These are phyloP conservation scores for Erodium chrysanthum DNA, from an alignment of 441 rosid species.

Conservation along the genomic window DNA sequence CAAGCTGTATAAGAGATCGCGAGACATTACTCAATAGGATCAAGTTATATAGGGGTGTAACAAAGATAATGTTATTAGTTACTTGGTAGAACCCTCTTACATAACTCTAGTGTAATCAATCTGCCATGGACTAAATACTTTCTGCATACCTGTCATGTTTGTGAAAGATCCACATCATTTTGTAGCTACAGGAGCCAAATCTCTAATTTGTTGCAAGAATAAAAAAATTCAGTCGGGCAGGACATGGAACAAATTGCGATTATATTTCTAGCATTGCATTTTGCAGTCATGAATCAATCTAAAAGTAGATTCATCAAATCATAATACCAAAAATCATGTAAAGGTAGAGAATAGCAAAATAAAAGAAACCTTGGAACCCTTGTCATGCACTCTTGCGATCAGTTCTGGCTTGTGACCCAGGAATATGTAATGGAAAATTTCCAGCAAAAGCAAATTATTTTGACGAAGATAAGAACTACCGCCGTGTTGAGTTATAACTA, in stretches of 20 bases:
- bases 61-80: not conserved
- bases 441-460: conserved; percentile 77
- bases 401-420: conserved; percentile 73
- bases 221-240: not conserved
- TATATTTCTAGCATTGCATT: not conserved
- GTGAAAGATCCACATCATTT: not conserved
- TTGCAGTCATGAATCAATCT: not conserved
- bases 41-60: conserved; percentile 1
- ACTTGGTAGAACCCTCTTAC: not conserved
- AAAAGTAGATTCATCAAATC: not conserved
- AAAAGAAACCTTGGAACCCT: conserved; percentile 36
- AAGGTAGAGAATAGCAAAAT: not conserved
- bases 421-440: conserved; percentile 61
- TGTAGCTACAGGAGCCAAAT: not conserved
- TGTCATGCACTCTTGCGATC: conserved; percentile 42
- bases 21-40: not conserved
- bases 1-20: not conserved
- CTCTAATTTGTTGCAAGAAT: not conserved
- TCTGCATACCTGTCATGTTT: not conserved
- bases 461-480: conserved; percentile 57
- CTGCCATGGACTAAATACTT: conserved; percentile 1
- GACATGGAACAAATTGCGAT: not conserved
- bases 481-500: conserved; percentile 61
- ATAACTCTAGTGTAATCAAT: not conserved
- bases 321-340: not conserved